Evolutionary conservation across 345 rosid species (phyloP).

Genomic region (Eucalyptus cloeziana): DNA sequence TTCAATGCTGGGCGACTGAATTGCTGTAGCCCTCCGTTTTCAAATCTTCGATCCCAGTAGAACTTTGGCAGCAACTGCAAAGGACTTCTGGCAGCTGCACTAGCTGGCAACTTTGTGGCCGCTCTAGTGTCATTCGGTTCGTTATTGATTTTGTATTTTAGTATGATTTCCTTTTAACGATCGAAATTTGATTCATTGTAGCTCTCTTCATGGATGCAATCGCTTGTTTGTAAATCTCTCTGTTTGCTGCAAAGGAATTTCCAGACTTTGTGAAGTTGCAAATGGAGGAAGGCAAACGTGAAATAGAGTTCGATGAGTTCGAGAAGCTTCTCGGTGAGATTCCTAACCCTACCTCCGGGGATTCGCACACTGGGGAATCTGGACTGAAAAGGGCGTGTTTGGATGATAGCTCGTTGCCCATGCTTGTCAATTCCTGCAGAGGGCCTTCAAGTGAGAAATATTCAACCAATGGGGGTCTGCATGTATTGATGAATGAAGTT

Average conservation of each 20-base stretch:
- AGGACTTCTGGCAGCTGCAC: neutral
- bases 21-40: neutral
- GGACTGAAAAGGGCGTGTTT: slow-evolving; percentile 4
- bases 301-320: slow-evolving; percentile 49
- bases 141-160: neutral
- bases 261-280: neutral
- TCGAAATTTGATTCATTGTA: neutral
- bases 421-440: slow-evolving; percentile 15
- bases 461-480: slow-evolving; percentile 6
- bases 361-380: slow-evolving; percentile 19
- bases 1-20: neutral
- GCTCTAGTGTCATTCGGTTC: neutral
- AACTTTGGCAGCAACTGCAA: neutral
- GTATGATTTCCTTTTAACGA: neutral
- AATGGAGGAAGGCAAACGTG: slow-evolving; percentile 46
- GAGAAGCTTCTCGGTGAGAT: slow-evolving; percentile 68
- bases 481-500: slow-evolving; percentile 4
- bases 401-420: neutral
- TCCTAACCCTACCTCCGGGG: slow-evolving; percentile 53
- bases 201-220: neutral
- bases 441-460: slow-evolving; percentile 9
- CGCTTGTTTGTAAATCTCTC: neutral
- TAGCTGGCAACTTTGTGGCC: neutral
- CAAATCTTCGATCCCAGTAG: neutral
- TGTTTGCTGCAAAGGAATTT: neutral